Percentiles rank a stretch among this genome's conserved stretches.
Conservation (phyloP, 2,329 filamentous ascomycete species). For the Penicillium sp. region DNA sequence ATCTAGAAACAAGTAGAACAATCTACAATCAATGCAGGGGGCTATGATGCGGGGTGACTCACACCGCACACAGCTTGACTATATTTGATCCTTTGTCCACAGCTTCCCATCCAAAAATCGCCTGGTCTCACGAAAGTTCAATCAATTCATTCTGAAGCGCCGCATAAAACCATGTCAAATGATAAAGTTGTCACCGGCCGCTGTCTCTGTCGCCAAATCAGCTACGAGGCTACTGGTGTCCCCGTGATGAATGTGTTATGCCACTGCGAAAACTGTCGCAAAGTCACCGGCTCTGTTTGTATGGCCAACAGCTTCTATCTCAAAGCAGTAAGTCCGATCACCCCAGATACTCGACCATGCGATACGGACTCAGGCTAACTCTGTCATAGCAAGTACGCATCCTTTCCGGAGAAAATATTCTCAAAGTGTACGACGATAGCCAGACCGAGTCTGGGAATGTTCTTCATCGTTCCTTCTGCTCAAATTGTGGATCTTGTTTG, state of each 20-base stretch:
- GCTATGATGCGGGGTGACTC: background rate
- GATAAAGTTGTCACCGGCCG: conserved; percentile 9
- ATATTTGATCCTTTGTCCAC: background rate
- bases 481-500: conserved; percentile 20
- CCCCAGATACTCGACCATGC: background rate
- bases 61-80: background rate
- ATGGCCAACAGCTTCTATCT: conserved; percentile 21
- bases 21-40: background rate
- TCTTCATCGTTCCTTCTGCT: conserved; percentile 21
- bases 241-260: conserved; percentile 18
- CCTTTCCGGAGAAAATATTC: conserved; percentile 6
- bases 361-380: background rate
- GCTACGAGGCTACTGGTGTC: conserved; percentile 17
- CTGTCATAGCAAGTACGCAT: conserved; percentile 12
- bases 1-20: background rate
- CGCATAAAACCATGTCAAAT: background rate
- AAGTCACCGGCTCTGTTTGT: conserved; percentile 22
- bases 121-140: background rate
- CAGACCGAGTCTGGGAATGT: conserved; percentile 5
- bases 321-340: conserved; percentile 8
- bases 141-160: background rate
- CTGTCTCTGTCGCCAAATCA: conserved; percentile 23
- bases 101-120: too few species aligned
- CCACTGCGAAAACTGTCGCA: conserved; percentile 27
- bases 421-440: conserved; percentile 18